Conservation (phyloP, 139 green algal species). For the Chlamydomonas sphaeroides region DNA sequence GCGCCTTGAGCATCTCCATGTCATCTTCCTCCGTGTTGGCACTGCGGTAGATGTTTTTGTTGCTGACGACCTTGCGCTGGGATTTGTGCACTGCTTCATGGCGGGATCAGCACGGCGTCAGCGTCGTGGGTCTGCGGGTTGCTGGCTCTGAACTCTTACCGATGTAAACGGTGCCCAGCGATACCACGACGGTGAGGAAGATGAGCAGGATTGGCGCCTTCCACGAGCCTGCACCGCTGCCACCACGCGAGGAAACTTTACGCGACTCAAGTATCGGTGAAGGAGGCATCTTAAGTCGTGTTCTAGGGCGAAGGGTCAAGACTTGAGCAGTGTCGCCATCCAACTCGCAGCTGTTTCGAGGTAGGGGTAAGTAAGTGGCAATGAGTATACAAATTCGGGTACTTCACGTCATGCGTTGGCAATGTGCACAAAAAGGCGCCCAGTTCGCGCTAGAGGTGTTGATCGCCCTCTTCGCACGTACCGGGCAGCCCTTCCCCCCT, state of each 20-base stretch:
- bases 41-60: neutral
- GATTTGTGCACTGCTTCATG: slow-evolving; percentile 35
- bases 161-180: neutral
- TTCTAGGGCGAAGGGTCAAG: too few species aligned
- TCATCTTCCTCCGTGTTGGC: slow-evolving; percentile 40
- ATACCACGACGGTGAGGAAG: neutral
- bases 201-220: neutral
- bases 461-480: too few species aligned
- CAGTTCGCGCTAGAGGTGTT: too few species aligned
- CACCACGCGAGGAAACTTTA: neutral
- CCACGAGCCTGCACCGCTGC: neutral
- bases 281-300: neutral
- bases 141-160: neutral
- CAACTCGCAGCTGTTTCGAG: too few species aligned
- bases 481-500: too few species aligned
- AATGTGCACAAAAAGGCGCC: too few species aligned
- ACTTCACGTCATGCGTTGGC: too few species aligned
- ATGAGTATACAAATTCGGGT: too few species aligned
- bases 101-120: neutral
- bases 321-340: too few species aligned
- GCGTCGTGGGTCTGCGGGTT: too few species aligned
- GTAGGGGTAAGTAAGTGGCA: too few species aligned
- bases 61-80: neutral
- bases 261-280: neutral
- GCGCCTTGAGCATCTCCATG: slow-evolving; percentile 18